A percentile compares a stretch with the other conserved stretches of the same genome.
Conservation (phyloP, 73 alveolate species). For the Stentor coeruleus region DNA sequence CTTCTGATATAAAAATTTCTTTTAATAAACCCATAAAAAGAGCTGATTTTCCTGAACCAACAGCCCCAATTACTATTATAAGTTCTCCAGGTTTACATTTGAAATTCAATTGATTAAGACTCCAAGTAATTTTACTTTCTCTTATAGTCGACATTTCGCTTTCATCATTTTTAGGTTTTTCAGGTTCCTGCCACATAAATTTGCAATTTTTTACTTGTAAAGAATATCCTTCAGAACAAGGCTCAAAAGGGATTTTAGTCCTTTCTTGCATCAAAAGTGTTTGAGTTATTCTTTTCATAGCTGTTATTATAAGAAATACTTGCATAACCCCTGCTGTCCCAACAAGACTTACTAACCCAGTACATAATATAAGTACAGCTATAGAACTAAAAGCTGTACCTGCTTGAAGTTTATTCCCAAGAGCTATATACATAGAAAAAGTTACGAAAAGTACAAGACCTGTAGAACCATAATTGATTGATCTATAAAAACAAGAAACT, state of each 20-base stretch:
- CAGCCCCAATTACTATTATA: constrained; percentile 74
- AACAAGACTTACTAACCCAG: neutral
- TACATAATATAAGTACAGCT: neutral
- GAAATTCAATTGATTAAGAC: constrained; percentile 44
- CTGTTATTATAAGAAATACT: neutral
- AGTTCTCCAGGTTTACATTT: constrained; percentile 57
- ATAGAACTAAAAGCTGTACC: too few species aligned
- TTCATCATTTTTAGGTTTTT: neutral
- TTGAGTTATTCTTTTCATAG: neutral
- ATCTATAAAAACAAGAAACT: neutral
- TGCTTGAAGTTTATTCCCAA: neutral
- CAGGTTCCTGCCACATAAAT: neutral
- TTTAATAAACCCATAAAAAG: constrained; percentile 61
- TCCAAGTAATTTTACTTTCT: constrained; percentile 25
- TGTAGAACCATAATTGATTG: neutral
- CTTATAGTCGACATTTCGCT: neutral
- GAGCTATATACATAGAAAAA: neutral
- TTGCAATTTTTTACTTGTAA: neutral
- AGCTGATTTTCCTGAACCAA: constrained; percentile 86
- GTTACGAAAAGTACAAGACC: constrained; percentile 3
- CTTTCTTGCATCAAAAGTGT: neutral
- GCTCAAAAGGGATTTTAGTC: neutral
- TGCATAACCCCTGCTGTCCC: neutral
- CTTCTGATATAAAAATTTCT: constrained; percentile 36
- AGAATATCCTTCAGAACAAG: neutral